Base-by-base conservation (phyloP, 352 stramenopile genomes). In the Hyphochytrium catenoides region DNA sequence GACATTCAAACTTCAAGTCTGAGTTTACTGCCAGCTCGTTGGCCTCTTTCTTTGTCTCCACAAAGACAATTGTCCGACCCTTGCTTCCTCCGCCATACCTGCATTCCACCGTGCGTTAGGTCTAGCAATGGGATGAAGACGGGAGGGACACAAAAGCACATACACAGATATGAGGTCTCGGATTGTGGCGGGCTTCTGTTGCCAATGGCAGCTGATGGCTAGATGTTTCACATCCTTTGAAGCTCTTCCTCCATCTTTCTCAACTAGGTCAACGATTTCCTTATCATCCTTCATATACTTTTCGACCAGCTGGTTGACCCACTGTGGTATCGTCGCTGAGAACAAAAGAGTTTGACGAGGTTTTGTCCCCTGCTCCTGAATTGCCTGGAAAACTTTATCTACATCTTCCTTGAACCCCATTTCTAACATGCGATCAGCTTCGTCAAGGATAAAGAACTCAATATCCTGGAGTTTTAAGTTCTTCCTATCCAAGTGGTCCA, bases 341-440 rank as follows among this genome's bases (percentile, higher is more conserved):
- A 92, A 94, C 18, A 94, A 44, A 26, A 94, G 54, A 29, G 71
- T 88, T 56, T 94, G 81, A 27, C 48, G 41, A 25, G 57, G 56
- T 23, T 59, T 52, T 36, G 64, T 74, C 49, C 67, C 51, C 6
- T 66, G 54, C 33, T 71, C 43, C 24, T 77, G 55, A 54, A 82
- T 83, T 9, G 59, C 67, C 8, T 56, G 52, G 36, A 89, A 86
- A 2, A 90, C 74, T 64, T 90, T 91, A 52, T 93, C 67, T 40
- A 94, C 75, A 45, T 91, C 77, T 41, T 93, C 76, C 47, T 77
- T 79, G 59, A 94, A 93, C 27, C 81, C 81, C 81, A 94, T 94
- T 47, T 94, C 79, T 8, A 94, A 57, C 81, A 94, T 94, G 21
- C 75, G 84, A 44, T 94, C 82, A 12, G 78, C 81, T 48, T 94